A percentile compares a stretch with the other conserved stretches of the same genome.
phyloP scores from a whole-genome alignment of 345 rosid species.

The Eutrema japonicum region DNA sequence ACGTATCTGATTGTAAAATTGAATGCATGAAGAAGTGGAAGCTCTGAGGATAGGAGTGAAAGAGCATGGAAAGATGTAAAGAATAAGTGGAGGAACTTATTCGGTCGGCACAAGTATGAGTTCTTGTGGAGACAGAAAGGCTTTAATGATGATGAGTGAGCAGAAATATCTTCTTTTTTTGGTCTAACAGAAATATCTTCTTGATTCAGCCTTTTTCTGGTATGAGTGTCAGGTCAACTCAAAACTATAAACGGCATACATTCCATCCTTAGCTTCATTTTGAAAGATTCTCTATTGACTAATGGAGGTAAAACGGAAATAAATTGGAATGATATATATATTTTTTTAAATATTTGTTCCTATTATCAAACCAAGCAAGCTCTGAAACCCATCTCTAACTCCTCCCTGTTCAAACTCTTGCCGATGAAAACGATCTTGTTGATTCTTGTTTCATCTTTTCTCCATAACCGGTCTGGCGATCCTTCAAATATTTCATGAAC shows the following conservation, averaged over 20 bases:
- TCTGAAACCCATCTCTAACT: constrained; percentile 80
- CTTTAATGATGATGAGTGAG: neutral
- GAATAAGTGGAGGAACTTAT: no score
- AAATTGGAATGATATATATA: neutral
- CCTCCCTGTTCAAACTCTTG: constrained; percentile 71
- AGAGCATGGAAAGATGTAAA: no score
- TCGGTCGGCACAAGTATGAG: neutral
- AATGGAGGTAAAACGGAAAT: neutral
- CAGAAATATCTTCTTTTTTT: neutral
- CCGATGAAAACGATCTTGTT: constrained; percentile 97
- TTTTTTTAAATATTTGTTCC: neutral
- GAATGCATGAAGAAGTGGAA: no score
- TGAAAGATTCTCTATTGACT: neutral
- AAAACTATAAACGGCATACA: neutral
- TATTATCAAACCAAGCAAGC: constrained; percentile 65
- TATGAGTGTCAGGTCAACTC: neutral
- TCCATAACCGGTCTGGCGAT: constrained; percentile 84
- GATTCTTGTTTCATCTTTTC: constrained; percentile 61
- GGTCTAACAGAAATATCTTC: neutral
- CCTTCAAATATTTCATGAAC: constrained; percentile 96
- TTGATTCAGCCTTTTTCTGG: neutral
- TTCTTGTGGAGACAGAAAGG: neutral
- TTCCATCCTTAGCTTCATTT: neutral
- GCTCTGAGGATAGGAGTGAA: no score
- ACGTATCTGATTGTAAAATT: no score